phyloP scores from a whole-genome alignment of 345 rosid species.

The Lepidium sativum region DNA sequence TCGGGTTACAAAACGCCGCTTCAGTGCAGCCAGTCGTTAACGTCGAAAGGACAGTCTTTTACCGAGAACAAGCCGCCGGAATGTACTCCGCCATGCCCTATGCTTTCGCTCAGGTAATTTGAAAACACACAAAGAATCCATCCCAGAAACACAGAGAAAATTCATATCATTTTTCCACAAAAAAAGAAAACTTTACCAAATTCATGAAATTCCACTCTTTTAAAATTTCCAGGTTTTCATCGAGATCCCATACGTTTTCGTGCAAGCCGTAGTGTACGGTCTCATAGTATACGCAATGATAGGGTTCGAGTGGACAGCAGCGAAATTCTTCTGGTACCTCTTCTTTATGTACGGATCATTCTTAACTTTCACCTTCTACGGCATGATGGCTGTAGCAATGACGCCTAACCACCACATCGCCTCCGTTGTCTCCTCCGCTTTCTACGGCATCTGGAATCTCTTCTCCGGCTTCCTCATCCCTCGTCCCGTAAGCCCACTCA shows the following conservation, averaged over 20 bases:
- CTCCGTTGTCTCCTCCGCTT: constrained; percentile 41
- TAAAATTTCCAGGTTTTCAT: constrained; percentile 30
- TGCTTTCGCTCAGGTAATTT: constrained; percentile 47
- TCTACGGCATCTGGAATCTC: constrained; percentile 48
- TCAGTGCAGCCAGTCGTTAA: constrained; percentile 68
- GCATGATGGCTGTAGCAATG: constrained; percentile 64
- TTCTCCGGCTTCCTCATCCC: constrained; percentile 64
- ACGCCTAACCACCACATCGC: constrained; percentile 61
- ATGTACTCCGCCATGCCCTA: constrained; percentile 78
- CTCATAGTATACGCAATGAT: constrained; percentile 54
- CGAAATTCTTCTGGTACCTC: constrained; percentile 55
- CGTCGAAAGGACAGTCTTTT: constrained; percentile 66
- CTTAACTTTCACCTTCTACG: constrained; percentile 59
- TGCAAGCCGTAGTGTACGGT: constrained; percentile 43
- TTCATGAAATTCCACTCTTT: neutral
- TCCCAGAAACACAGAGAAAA: neutral
- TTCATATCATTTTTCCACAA: neutral
- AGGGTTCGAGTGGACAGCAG: constrained; percentile 50
- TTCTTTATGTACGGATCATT: constrained; percentile 55
- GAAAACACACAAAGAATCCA: neutral
- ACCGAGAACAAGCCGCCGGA: constrained; percentile 74
- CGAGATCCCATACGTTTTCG: constrained; percentile 50
- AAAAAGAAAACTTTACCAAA: neutral
- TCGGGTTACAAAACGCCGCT: constrained; percentile 49
- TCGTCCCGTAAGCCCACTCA: constrained; percentile 35